Conservation (phyloP, 345 rosid genomes). For the Sonneratia alba region DNA sequence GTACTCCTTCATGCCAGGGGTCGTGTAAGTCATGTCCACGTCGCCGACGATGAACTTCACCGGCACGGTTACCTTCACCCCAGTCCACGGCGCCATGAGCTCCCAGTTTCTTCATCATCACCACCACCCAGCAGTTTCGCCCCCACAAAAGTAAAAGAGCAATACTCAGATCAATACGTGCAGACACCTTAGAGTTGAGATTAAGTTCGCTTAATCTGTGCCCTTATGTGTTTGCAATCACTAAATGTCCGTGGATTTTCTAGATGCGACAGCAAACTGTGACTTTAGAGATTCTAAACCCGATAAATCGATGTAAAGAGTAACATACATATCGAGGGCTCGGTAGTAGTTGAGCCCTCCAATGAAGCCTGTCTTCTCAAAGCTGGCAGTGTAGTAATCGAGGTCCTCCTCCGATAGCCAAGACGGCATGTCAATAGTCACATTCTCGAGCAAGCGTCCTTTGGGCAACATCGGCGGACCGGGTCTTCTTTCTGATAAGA, state of each 20-base stretch:
- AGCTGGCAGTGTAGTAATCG: constrained; percentile 31
- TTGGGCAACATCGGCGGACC: constrained; percentile 47
- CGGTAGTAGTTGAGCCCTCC: constrained; percentile 78
- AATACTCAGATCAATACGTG: too few relatives aligned
- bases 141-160: too few relatives aligned
- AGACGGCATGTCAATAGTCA: constrained; percentile 28
- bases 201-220: too few relatives aligned
- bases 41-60: constrained; percentile 62
- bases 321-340: constrained; percentile 53
- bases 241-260: too few relatives aligned
- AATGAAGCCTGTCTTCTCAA: constrained; percentile 48
- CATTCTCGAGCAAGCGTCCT: constrained; percentile 23
- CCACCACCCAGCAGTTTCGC: neutral
- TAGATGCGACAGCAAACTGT: neutral
- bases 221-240: too few relatives aligned
- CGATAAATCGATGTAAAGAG: neutral
- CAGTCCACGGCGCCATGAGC: constrained; percentile 57
- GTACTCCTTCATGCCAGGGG: constrained; percentile 52
- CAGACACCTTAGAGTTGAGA: too few relatives aligned
- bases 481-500: constrained; percentile 26
- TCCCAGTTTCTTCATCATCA: constrained; percentile 61
- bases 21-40: constrained; percentile 49
- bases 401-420: constrained; percentile 68
- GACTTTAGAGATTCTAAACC: neutral
- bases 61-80: constrained; percentile 43